Percentiles rank a stretch among this genome's conserved stretches.
phyloP scores from a whole-genome alignment of 495 filamentous ascomycete genomes.

The Aspergillus biplanus region DNA sequence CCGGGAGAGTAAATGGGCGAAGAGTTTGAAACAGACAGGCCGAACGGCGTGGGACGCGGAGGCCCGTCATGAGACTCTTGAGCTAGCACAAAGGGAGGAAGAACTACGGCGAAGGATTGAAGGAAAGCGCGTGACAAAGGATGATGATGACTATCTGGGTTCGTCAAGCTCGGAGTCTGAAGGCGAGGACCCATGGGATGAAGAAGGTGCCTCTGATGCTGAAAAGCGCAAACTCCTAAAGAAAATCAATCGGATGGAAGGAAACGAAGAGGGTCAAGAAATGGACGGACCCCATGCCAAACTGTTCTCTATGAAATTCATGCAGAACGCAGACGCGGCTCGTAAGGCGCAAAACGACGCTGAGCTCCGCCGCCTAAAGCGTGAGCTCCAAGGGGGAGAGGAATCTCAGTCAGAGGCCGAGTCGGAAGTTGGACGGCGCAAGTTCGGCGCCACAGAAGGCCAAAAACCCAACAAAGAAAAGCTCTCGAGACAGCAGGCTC shows the following conservation, averaged over 20 bases:
- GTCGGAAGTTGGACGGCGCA: conserved; percentile 63
- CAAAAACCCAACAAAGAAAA: conserved; percentile 28
- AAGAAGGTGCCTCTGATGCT: conserved; percentile 58
- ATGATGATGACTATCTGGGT: conserved; percentile 51
- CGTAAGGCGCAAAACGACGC: conserved; percentile 80
- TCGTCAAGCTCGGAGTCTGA: conserved; percentile 58
- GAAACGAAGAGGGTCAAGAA: conserved; percentile 38
- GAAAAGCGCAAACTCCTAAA: conserved; percentile 55
- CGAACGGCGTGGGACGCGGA: conserved; percentile 81
- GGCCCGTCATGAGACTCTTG: conserved; percentile 72
- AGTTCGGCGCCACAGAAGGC: conserved; percentile 57
- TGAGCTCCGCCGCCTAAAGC: conserved; percentile 71
- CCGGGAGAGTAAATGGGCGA: conserved; percentile 93
- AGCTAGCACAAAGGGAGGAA: conserved; percentile 84
- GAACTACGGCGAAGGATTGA: conserved; percentile 82
- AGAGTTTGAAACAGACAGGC: conserved; percentile 77
- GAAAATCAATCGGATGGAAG: conserved; percentile 63
- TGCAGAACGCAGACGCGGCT: conserved; percentile 82
- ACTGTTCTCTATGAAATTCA: conserved; percentile 82
- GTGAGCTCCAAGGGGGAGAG: conserved; percentile 63
- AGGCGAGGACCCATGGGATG: conserved; percentile 59
- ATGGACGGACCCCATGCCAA: conserved; percentile 50
- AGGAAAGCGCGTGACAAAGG: conserved; percentile 65
- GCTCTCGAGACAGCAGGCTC: conserved; percentile 29
- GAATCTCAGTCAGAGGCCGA: conserved; percentile 61